Base-by-base conservation (phyloP, 805 yeast genomes). In the Yarrowia sp. region DNA sequence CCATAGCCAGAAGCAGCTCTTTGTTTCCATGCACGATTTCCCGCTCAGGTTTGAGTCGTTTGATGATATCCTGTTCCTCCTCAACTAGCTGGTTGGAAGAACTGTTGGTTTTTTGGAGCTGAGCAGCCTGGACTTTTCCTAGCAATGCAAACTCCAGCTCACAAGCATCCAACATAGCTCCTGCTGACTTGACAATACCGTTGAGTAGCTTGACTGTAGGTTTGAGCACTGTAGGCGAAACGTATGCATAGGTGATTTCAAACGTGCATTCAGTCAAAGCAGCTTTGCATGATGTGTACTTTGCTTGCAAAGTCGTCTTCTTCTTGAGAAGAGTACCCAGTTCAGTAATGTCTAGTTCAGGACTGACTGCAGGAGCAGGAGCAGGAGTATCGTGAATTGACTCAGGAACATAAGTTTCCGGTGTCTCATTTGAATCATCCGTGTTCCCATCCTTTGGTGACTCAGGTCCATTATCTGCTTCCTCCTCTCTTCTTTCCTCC, bases 251-350 rank as follows among this genome's bases (percentile, higher is more conserved):
- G 0, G 85, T 79, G 1, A 81, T 73, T 68, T 83, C 86, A 66
- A 80, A 83, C 2, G 77, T 71, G 67, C 84, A 80, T 68, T 83
- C 85, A 38, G 79, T 77, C 33, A 81, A 69, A 1, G 79, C 82
- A 7, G 76, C 71, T 33, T 75, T 73, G 57, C 81, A 76, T 13
- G 73, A 69, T 9, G 70, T 71, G 8, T 80, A 71, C 44, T 78
- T 76, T 1, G 74, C 68, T 39, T 76, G 68, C 4, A 81, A 70
- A 0, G 70, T 33, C 0, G 73, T 66, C 62, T 81, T 80, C 68
- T 70, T 70, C 45, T 74, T 74, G 9, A 76, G 69, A 2, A 81
- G 68, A 41, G 71, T 71, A 0, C 77, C 74, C 17, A 81, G 68
- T 6, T 76, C 35, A 2, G 50, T 36, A 15, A 50, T 33, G 60